A percentile compares a stretch with the other conserved stretches of the same genome.
These are phyloP conservation scores for Podospora pseudocomata DNA, from an alignment of 495 filamentous ascomycete genomes.

Conservation along the genomic window DNA sequence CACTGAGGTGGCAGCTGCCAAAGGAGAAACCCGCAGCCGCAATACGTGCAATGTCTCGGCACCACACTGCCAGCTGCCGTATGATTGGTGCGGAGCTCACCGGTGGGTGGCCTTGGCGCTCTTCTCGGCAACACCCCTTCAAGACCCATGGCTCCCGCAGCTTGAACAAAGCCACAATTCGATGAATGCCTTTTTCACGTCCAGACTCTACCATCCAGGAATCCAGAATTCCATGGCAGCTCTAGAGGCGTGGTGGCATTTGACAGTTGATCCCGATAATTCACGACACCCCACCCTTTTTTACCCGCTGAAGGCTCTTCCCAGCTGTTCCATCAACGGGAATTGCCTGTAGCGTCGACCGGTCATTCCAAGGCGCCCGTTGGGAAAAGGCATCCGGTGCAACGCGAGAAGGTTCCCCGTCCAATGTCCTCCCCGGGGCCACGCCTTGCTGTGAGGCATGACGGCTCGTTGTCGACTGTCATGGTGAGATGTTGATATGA, in stretches of 20 bases:
- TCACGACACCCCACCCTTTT: neutral
- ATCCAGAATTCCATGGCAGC: conserved; percentile 11
- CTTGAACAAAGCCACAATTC: conserved; percentile 3
- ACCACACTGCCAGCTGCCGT: neutral
- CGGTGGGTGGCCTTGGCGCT: neutral
- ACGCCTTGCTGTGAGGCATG: neutral
- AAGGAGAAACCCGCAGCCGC: neutral
- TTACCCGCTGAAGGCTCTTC: neutral
- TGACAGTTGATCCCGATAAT: neutral
- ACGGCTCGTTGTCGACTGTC: neutral
- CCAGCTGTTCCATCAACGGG: neutral
- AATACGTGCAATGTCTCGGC: neutral
- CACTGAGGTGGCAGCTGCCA: neutral
- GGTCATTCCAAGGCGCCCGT: neutral
- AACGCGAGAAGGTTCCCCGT: neutral
- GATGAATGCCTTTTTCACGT: neutral
- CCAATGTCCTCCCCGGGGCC: neutral
- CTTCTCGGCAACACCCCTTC: neutral
- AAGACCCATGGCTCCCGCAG: neutral
- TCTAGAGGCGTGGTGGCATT: neutral
- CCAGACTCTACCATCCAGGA: neutral
- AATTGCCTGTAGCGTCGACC: neutral
- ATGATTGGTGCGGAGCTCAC: neutral
- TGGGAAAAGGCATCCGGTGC: neutral
- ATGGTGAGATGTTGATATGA: neutral